Base-by-base conservation (phyloP, 129 eudicot genomes). In the Helichrysum umbraculigerum region DNA sequence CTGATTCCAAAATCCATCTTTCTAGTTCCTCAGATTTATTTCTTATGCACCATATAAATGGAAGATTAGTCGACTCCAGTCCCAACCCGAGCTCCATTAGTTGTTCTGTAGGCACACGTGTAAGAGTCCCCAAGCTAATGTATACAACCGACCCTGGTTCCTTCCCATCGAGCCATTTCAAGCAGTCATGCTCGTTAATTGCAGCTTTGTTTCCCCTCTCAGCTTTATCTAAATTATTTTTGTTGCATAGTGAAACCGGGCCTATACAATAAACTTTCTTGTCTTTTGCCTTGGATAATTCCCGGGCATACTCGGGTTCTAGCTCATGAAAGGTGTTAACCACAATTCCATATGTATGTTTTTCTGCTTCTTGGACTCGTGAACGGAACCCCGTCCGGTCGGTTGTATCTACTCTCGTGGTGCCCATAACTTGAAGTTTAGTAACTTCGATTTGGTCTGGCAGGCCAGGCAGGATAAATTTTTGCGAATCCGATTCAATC, bases 41-140 rank as follows among this genome's bases (percentile, higher is more conserved):
- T 54, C 83, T 82, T n/a, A 86, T 72, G 21, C 84, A 65, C 82
- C 83, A 78, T 29, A 90, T 75, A 70, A 88, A 88, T n/a, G 90
- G 90, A 0, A 58, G 25, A 47, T 71, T 75, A 4, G 87, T 81
- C 6, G 59, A 66, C 73, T 86, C 90, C 50, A 88, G 47, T 4
- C 88, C 93, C 7, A 79, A 54, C 16, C 82, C 90, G 15, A 88
- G 78, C 70, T 88, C 90, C 6, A 54, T 80, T 32, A 86, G 4
- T 65, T 88, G 94, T 2, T 67, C 32, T 0, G 62, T 14, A 12
- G 85, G 39, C 3, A 82, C 42, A 14, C 72, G 77, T 8, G 84
- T 63, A 15, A 88, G 62, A 78, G 88, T 88, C 25, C 92, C 88
- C n/a, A 82, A 73, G 16, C 88, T 76, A 17, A 72, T 78, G 35